Conservation (phyloP, 805 yeast genomes). For the Teunomyces atbi region DNA sequence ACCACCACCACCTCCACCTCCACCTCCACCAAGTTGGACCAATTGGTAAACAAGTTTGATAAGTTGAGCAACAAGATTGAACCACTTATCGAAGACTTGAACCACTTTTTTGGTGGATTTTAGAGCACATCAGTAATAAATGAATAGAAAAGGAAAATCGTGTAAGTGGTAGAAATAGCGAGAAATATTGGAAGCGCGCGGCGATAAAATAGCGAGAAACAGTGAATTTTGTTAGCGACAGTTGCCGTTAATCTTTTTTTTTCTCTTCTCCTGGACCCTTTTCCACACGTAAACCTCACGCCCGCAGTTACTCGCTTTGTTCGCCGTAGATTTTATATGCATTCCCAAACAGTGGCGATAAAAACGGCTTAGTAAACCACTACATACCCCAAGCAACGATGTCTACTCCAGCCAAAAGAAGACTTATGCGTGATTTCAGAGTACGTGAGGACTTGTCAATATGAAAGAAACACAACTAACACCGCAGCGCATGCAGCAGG, state of each 20-base stretch:
- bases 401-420: conserved; percentile 99
- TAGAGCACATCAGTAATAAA: too few species aligned
- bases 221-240: too few species aligned
- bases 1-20: not conserved
- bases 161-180: too few species aligned
- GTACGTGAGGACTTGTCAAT: conserved; percentile 37
- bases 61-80: conserved; percentile 16
- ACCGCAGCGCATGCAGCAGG: conserved; percentile 85
- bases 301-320: too few species aligned
- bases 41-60: conserved; percentile 20
- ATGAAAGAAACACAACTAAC: not conserved
- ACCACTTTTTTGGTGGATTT: conserved; percentile 18
- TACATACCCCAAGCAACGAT: conserved; percentile 32
- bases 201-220: too few species aligned
- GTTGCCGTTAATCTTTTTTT: too few species aligned
- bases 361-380: not conserved
- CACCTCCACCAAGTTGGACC: not conserved
- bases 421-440: conserved; percentile 97
- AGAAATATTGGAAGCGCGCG: too few species aligned
- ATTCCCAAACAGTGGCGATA: conserved; percentile 6
- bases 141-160: too few species aligned
- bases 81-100: conserved; percentile 20
- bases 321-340: too few species aligned
- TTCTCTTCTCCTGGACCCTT: too few species aligned
- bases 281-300: too few species aligned